Evolutionary conservation across 2,329 filamentous ascomycete genomes (phyloP).

Genomic region (Sarocladium kiliense): DNA sequence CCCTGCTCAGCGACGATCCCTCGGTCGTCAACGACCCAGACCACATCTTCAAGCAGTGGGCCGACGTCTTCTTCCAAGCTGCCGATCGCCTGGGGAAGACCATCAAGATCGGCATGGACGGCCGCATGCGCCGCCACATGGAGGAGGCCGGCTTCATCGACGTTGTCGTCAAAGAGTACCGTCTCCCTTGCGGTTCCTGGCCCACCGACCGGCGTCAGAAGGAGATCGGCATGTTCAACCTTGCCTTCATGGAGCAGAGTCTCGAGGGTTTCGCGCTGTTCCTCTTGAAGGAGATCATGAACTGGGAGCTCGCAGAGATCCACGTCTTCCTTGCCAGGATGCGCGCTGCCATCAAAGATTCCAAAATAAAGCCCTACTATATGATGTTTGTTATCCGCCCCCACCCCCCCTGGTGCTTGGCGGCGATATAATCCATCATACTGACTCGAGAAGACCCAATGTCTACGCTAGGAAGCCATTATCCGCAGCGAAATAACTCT

Average conservation of each 20-base stretch:
- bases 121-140: constrained; percentile 10
- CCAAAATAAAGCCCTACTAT: no score
- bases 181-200: constrained; percentile 14
- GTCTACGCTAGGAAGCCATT: no score
- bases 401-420: no score
- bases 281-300: constrained; percentile 22
- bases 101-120: neutral
- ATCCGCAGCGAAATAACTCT: no score
- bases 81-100: constrained; percentile 9
- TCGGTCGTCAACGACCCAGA: constrained; percentile 15
- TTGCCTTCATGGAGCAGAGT: constrained; percentile 20
- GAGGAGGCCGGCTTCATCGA: constrained; percentile 19
- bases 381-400: no score
- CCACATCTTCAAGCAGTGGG: constrained; percentile 16
- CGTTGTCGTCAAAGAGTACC: constrained; percentile 12
- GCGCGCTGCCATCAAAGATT: no score
- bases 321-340: constrained; percentile 16
- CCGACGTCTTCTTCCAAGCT: neutral
- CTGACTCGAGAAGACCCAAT: no score
- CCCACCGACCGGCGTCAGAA: constrained; percentile 13
- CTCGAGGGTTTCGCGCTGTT: constrained; percentile 23
- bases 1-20: constrained; percentile 13
- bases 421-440: no score
- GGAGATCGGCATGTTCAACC: constrained; percentile 16
- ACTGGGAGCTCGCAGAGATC: constrained; percentile 19